Conservation (phyloP, 1,139 yeast genomes). For the Candida sojae region DNA sequence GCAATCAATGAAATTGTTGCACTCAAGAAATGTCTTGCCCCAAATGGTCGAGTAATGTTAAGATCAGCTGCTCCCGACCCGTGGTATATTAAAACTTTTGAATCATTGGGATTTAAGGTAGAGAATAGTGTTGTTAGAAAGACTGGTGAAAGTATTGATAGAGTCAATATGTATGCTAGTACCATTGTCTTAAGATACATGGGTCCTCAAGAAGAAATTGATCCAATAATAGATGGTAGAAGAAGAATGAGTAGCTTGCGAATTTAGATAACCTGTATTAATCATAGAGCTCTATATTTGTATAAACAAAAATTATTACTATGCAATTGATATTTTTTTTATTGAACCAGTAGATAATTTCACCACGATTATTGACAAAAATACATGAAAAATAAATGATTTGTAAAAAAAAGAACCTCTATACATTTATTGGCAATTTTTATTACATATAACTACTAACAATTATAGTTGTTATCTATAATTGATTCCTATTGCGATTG, state of each 20-base stretch:
- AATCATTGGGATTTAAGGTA: slow-evolving; percentile 65
- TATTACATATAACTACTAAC: no score
- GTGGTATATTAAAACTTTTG: slow-evolving; percentile 75
- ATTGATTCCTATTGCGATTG: no score
- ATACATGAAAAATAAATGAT: no score
- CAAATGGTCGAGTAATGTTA: slow-evolving; percentile 73
- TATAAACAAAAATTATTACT: no score
- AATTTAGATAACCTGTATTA: slow-evolving; percentile 19
- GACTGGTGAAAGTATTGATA: slow-evolving; percentile 66
- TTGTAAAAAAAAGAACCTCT: no score
- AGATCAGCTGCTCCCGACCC: slow-evolving; percentile 76
- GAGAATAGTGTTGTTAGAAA: slow-evolving; percentile 68
- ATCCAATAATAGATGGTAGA: slow-evolving; percentile 17
- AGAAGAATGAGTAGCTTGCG: slow-evolving; percentile 43
- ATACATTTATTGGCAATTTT: no score
- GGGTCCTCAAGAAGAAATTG: neutral
- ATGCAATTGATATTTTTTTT: no score
- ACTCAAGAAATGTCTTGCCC: slow-evolving; percentile 59
- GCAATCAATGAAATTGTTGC: slow-evolving; percentile 70
- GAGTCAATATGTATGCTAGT: slow-evolving; percentile 86
- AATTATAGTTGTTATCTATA: no score
- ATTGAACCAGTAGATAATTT: no score
- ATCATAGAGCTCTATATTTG: no score
- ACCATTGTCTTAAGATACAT: slow-evolving; percentile 29
- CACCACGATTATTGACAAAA: no score